These are phyloP conservation scores for Calonectria hongkongensis DNA, from an alignment of 2,329 filamentous ascomycete species.

Conservation along the genomic window DNA sequence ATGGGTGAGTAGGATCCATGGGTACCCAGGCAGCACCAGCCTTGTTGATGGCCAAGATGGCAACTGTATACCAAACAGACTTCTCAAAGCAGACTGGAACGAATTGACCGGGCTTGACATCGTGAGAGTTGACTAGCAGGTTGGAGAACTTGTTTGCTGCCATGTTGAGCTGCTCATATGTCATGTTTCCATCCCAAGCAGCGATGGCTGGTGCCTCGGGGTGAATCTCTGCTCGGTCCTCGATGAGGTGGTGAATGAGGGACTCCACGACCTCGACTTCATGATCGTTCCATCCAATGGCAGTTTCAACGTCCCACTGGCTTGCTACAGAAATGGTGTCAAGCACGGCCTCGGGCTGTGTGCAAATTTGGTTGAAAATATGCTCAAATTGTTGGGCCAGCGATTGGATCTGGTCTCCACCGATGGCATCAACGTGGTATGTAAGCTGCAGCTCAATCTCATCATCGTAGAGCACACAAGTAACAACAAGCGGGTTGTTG, in stretches of 20 bases:
- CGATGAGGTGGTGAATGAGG: slow-evolving; percentile 49
- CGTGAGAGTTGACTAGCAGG: slow-evolving; percentile 23
- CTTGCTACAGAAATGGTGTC: slow-evolving; percentile 1
- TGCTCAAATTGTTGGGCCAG: not conserved
- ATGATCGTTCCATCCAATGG: not conserved
- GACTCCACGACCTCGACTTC: slow-evolving; percentile 1
- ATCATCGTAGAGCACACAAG: not conserved
- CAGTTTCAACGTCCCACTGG: slow-evolving; percentile 8
- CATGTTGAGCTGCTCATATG: slow-evolving; percentile 43
- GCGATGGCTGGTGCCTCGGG: slow-evolving; percentile 44
- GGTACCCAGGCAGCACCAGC: slow-evolving; percentile 32
- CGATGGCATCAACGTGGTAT: slow-evolving; percentile 7
- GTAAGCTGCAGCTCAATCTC: not conserved
- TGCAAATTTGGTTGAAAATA: slow-evolving; percentile 41
- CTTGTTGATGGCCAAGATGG: slow-evolving; percentile 28
- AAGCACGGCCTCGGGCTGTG: not conserved
- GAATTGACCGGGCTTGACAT: not conserved
- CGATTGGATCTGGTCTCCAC: not conserved
- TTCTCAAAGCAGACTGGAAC: slow-evolving; percentile 42
- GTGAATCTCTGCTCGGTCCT: slow-evolving; percentile 31
- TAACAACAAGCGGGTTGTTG: not conserved
- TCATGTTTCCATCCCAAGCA: slow-evolving; percentile 54
- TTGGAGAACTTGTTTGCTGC: slow-evolving; percentile 30
- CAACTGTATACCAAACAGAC: slow-evolving; percentile 9
- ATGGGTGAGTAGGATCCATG: slow-evolving; percentile 21